These are phyloP conservation scores for Alternaria gaisen DNA, from an alignment of 2,329 filamentous ascomycete species.

Conservation along the genomic window DNA sequence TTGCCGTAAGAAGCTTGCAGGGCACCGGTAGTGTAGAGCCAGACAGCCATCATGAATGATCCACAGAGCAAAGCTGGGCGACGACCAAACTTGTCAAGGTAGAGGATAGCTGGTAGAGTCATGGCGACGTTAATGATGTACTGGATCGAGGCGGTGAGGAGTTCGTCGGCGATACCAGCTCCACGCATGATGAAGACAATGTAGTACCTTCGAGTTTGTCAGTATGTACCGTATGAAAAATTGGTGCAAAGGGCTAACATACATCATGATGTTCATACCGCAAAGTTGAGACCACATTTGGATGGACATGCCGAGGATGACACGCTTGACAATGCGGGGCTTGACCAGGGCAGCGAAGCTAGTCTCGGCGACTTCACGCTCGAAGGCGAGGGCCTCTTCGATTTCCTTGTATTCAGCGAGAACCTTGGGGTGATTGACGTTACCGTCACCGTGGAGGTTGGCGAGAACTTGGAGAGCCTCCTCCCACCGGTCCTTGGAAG, in stretches of 20 bases:
- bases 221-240: background rate
- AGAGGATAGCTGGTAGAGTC: constrained; percentile 68
- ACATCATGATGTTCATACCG: constrained; percentile 69
- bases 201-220: constrained; percentile 47
- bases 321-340: constrained; percentile 64
- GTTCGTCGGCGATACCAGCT: constrained; percentile 64
- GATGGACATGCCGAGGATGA: constrained; percentile 65
- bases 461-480: constrained; percentile 66
- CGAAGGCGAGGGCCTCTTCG: constrained; percentile 63
- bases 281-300: constrained; percentile 69
- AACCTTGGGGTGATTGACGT: constrained; percentile 66
- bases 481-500: constrained; percentile 72
- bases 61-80: constrained; percentile 65
- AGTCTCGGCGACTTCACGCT: constrained; percentile 61
- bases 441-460: constrained; percentile 65
- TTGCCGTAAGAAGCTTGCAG: constrained; percentile 68
- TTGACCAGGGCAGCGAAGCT: constrained; percentile 61
- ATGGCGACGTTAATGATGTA: constrained; percentile 71
- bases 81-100: constrained; percentile 67
- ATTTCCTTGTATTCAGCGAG: constrained; percentile 71
- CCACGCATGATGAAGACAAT: constrained; percentile 69
- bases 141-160: constrained; percentile 69
- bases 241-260: background rate
- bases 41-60: constrained; percentile 66
- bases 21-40: constrained; percentile 67